A percentile compares a stretch with the other conserved stretches of the same genome.
Evolutionary conservation across 257 asterid genomes (phyloP).

Genomic region (Linderniella brevidens): DNA sequence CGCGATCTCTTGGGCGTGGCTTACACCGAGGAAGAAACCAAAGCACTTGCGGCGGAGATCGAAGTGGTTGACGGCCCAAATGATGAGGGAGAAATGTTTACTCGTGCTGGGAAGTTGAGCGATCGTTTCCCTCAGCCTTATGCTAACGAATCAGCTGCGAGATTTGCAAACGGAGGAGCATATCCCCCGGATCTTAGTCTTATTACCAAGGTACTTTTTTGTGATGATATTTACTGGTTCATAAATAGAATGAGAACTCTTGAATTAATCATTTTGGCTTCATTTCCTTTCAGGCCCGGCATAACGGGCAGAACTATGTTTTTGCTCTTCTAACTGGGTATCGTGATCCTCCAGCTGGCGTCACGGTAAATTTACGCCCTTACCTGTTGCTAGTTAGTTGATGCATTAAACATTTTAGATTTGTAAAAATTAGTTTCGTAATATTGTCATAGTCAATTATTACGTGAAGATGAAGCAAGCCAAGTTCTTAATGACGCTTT

Average conservation of each 20-base stretch:
- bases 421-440: background rate
- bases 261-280: background rate
- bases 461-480: no score
- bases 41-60: constrained; percentile 77
- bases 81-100: constrained; percentile 74
- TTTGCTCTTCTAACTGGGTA: constrained; percentile 68
- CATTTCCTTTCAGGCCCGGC: constrained; percentile 39
- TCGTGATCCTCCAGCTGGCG: constrained; percentile 80
- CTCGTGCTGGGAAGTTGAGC: constrained; percentile 65
- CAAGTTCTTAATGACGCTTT: no score
- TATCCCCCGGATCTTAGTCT: constrained; percentile 81
- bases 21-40: constrained; percentile 71
- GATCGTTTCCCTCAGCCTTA: constrained; percentile 76
- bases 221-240: background rate
- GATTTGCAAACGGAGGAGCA: constrained; percentile 83
- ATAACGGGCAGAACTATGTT: constrained; percentile 60
- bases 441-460: background rate
- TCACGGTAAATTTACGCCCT: constrained; percentile 22
- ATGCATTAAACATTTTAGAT: background rate
- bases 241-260: no score
- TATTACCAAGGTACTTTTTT: constrained; percentile 40
- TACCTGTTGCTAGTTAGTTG: background rate
- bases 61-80: constrained; percentile 80
- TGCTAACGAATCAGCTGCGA: constrained; percentile 63
- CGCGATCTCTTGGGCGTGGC: constrained; percentile 85